A percentile compares a stretch with the other conserved stretches of the same genome.
Evolutionary conservation across 768 basidiomycete genomes (phyloP).

Genomic region (Boletus coccyginus): DNA sequence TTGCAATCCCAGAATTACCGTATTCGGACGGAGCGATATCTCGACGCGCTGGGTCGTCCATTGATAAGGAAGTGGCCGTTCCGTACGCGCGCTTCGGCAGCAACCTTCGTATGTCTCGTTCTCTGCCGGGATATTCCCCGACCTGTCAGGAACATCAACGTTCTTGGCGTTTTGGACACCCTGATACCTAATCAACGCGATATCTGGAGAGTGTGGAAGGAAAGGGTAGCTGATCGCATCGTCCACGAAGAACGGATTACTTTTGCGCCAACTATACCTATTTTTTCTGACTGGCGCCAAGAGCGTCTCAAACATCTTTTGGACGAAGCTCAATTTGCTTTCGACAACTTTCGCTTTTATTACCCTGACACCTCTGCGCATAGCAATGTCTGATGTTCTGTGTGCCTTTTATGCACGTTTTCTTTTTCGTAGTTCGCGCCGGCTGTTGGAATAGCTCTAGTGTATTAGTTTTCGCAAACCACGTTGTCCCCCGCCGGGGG

Average conservation of each 20-base stretch:
- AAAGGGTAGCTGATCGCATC: conserved; percentile 18
- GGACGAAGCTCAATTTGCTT: conserved; percentile 12
- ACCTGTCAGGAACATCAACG: conserved; percentile 9
- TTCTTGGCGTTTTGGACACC: conserved; percentile 11
- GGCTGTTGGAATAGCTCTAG: not conserved
- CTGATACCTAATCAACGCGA: conserved; percentile 15
- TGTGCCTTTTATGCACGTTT: too few species aligned
- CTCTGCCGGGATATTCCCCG: conserved; percentile 13
- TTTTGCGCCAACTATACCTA: conserved; percentile 16
- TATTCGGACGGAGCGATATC: conserved; percentile 14
- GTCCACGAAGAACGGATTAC: conserved; percentile 6
- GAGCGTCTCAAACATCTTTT: conserved; percentile 7
- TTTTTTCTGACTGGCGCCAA: conserved; percentile 12
- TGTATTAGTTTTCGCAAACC: not conserved
- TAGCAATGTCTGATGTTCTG: not conserved
- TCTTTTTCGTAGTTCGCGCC: not conserved
- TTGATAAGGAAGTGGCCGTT: conserved; percentile 14
- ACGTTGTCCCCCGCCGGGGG: not conserved
- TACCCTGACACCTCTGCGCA: not conserved
- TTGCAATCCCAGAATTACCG: conserved; percentile 14
- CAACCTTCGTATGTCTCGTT: conserved; percentile 14
- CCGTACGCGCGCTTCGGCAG: conserved; percentile 14
- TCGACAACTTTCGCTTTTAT: not conserved
- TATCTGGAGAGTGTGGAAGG: conserved; percentile 17
- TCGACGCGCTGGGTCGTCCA: conserved; percentile 6